Evolutionary conservation across 805 yeast genomes (phyloP), one percentile per base, ranked within the genome.

Genomic region (Torulaspora franciscae): DNA sequence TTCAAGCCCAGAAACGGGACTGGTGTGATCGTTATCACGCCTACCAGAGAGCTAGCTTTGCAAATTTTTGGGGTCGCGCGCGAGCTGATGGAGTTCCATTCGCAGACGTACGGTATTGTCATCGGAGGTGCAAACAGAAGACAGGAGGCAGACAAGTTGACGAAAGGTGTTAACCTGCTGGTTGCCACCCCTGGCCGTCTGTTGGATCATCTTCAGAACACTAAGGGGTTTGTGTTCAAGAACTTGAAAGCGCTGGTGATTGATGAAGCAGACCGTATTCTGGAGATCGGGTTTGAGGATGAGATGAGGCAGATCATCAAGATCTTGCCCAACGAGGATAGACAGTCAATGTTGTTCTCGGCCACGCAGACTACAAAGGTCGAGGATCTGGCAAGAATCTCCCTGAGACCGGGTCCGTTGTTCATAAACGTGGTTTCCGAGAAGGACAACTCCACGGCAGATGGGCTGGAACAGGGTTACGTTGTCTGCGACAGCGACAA

Each of bases 361-460:
- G 99, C 99, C 38, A 93, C 99, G 1, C 99, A 93, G 68, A 93
- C 99, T 25, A 93, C 98, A 32, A 93, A 95, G 70, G 99, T 93
- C 52, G 98, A 93, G 67, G 99, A 93, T 71, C 75, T 93, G 61
- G 99, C 99, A 11, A 80, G 99, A 68, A 91, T 93, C 42, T 91
- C 99, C 2, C 74, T 95, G 59, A 81, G 95, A 65, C 83, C 90
- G 42, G 97, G 97, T 36, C 98, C 99, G 9, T 67, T 80, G 32
- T 95, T 90, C 68, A 93, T 93, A 53, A 93, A 91, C 61, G 99
- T 93, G 40, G 96, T 85, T 51, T 81, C 83, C 38, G 86, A 82
- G 57, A 77, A 83, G 36, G 91, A 80, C 29, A 79, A 80, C 3
- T 88, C 97, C 3, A 93, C 99, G 2, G 99, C 89, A 7, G 96